Evolutionary conservation across 192 early-diverging fungal genomes (phyloP), one percentile per base, ranked within the genome.

Genomic region (Podila horticola): DNA sequence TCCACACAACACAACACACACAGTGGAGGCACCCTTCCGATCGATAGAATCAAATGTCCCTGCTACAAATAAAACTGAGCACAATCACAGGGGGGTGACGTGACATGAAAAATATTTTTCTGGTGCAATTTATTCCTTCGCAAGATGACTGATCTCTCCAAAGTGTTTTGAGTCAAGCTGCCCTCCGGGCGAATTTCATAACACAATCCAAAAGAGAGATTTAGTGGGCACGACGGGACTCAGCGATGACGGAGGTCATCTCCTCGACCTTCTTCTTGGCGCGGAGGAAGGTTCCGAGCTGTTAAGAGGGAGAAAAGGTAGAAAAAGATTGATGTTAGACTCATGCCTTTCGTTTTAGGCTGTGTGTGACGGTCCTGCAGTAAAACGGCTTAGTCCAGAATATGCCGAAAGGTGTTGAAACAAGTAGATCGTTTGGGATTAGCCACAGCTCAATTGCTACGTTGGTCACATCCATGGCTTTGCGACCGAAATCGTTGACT

Each of bases 231-330:
- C 97, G 96, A 85, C 98, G 96, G 77, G 95, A 92, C 76, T 96
- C 95, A 69, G 95, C 94, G 70, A 99, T 95, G 77, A 98, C 92
- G 85, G 87, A 88, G 74, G 90, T 88, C 82, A 99, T 92, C 90
- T 99, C 97, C 75, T 99, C 98, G 79, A 99, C 94, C 95, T 99
- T 99, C 77, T 90, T 93, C 95, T 99, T 99, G 85, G 96, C 94
- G 84, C 97, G 97, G 83, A 91, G 84, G 83, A 97, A 92, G 76
- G 97, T 97, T 82, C 98, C 98, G 81, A 99, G 91, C 93, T 95
- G 82, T 50, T 52, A 67, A 1, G 1, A 29, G 60, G n/a, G n/a
- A 29, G 19, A 60, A 52, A 45, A 17, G 7, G n/a, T 62, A 41
- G 36, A 61, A 49, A 33, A 49, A 58, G 34, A 69, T 2, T 28